phyloP scores from a whole-genome alignment of 2,329 filamentous ascomycete species.

The Bipolaris bicolor region DNA sequence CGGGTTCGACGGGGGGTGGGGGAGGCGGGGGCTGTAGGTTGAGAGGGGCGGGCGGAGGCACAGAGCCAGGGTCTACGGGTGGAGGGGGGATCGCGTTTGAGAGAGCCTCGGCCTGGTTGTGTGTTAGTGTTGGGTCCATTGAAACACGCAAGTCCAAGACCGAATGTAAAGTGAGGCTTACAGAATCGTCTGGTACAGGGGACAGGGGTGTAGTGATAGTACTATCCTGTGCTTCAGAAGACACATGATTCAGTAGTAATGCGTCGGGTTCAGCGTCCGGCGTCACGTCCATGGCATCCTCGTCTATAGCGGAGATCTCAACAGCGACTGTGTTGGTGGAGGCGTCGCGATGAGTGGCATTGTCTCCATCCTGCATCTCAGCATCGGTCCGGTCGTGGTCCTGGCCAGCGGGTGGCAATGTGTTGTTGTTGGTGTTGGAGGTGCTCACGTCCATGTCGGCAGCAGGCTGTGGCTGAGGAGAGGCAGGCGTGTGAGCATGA shows the following conservation, averaged over 20 bases:
- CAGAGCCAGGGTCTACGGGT: slow-evolving; percentile 25
- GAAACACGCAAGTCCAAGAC: background rate
- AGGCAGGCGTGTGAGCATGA: slow-evolving; percentile 35
- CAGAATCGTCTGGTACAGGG: slow-evolving; percentile 23
- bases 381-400: slow-evolving; percentile 47
- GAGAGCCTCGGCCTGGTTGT: slow-evolving; percentile 17
- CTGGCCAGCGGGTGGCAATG: slow-evolving; percentile 41
- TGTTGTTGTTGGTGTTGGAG: slow-evolving; percentile 32
- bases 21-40: slow-evolving; percentile 39
- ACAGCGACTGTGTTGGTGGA: slow-evolving; percentile 31
- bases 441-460: slow-evolving; percentile 45
- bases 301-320: slow-evolving; percentile 39
- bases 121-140: slow-evolving; percentile 2
- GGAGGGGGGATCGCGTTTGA: slow-evolving; percentile 31
- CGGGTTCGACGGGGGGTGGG: slow-evolving; percentile 39
- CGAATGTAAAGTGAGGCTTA: slow-evolving; percentile 17
- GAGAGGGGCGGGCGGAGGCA: slow-evolving; percentile 24
- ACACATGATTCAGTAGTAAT: slow-evolving; percentile 32
- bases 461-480: slow-evolving; percentile 11
- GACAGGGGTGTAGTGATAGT: slow-evolving; percentile 21
- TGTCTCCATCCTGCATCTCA: slow-evolving; percentile 43
- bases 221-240: slow-evolving; percentile 22
- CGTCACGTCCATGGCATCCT: slow-evolving; percentile 50
- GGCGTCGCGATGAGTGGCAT: slow-evolving; percentile 18
- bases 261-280: slow-evolving; percentile 38